Percentiles rank a stretch among this genome's conserved stretches.
Conservation (phyloP, 345 rosid species). For the Crucihimalaya himalaica region DNA sequence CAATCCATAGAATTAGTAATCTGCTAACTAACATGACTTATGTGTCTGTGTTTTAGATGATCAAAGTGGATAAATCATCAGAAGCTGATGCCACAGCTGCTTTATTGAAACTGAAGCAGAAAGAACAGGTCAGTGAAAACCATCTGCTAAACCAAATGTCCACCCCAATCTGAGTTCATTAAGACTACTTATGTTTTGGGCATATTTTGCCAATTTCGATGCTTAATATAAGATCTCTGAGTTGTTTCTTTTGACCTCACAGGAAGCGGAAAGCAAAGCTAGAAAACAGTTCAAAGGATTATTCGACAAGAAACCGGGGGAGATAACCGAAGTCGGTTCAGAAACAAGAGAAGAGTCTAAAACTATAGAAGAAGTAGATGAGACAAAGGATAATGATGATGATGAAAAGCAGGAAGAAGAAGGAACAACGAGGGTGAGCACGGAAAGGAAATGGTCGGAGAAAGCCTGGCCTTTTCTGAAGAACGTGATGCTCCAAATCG, state of each 20-base stretch:
- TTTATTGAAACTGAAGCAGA: slow-evolving; percentile 76
- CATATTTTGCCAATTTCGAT: neutral
- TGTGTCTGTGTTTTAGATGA: slow-evolving; percentile 36
- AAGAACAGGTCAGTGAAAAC: slow-evolving; percentile 59
- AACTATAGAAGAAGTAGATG: slow-evolving; percentile 37
- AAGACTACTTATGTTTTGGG: neutral
- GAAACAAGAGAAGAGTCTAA: slow-evolving; percentile 35
- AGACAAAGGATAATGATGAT: slow-evolving; percentile 19
- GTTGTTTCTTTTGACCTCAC: slow-evolving; percentile 23
- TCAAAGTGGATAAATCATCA: slow-evolving; percentile 43
- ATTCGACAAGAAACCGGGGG: slow-evolving; percentile 96
- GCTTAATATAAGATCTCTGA: neutral
- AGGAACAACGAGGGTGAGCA: neutral
- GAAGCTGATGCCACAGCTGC: slow-evolving; percentile 54
- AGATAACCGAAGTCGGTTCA: slow-evolving; percentile 55
- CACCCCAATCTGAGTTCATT: neutral
- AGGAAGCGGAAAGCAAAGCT: slow-evolving; percentile 80
- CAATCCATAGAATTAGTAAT: neutral
- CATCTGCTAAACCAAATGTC: neutral
- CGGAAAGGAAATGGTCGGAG: slow-evolving; percentile 32
- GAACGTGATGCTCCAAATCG: slow-evolving; percentile 36
- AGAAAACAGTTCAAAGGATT: slow-evolving; percentile 90
- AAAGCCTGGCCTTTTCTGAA: slow-evolving; percentile 36
- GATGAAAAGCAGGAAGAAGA: slow-evolving; percentile 30
- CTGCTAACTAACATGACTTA: neutral